Evolutionary conservation across 2,329 filamentous ascomycete species (phyloP).

Genomic region (Pseudocercospora musae): DNA sequence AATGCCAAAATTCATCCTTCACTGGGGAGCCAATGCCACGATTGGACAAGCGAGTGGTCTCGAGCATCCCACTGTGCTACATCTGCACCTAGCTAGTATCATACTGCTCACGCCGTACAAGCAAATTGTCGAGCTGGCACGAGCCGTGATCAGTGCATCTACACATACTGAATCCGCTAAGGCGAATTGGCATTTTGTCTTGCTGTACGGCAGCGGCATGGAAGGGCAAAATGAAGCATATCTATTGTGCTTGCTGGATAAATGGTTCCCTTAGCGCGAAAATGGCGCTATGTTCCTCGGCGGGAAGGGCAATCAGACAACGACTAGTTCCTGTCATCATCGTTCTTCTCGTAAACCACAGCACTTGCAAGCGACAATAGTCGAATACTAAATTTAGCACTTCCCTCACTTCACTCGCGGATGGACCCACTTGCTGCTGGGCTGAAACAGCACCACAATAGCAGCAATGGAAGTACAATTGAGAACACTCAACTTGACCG

Average conservation of each 20-base stretch:
- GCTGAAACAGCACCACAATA: not conserved
- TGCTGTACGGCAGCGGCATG: too few relatives aligned
- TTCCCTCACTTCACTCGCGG: not conserved
- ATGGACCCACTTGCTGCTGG: not conserved
- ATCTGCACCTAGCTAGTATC: slow-evolving; percentile 55
- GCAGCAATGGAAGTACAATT: not conserved
- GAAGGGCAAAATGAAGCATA: too few relatives aligned
- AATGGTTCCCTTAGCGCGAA: not conserved
- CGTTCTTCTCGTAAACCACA: not conserved
- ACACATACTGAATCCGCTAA: slow-evolving; percentile 1
- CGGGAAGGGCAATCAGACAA: not conserved
- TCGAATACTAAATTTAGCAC: not conserved
- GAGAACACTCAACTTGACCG: not conserved
- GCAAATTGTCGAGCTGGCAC: slow-evolving; percentile 46
- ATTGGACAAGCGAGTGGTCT: slow-evolving; percentile 49
- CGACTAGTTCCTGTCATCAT: not conserved
- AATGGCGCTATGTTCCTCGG: not conserved
- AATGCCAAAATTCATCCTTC: slow-evolving; percentile 53
- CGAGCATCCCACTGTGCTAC: slow-evolving; percentile 55
- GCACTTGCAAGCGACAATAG: not conserved
- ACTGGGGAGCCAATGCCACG: slow-evolving; percentile 56
- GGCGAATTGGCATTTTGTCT: not conserved
- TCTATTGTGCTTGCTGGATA: not conserved
- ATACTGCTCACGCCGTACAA: slow-evolving; percentile 50
- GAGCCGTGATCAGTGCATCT: slow-evolving; percentile 32